phyloP scores from a whole-genome alignment of 2,329 filamentous ascomycete species.

The Paraphaeosphaeria minitans region DNA sequence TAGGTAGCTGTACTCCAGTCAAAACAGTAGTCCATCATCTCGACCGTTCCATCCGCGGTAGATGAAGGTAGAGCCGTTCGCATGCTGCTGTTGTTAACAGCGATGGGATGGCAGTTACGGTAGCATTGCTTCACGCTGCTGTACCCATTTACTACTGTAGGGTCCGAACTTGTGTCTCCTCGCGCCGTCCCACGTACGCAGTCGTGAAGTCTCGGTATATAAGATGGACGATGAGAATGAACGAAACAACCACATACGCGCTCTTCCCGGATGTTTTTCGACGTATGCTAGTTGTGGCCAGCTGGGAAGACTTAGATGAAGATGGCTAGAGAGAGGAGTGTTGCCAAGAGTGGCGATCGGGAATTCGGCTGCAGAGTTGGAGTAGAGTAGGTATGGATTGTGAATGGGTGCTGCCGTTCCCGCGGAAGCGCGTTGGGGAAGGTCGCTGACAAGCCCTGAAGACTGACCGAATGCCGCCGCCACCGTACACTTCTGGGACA shows the following conservation, averaged over 20 bases:
- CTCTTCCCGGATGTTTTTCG: constrained; percentile 18
- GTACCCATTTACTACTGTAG: too few relatives aligned
- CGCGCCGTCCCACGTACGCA: constrained; percentile 15
- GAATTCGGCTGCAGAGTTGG: too few relatives aligned
- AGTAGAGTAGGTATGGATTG: background rate
- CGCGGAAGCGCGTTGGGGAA: constrained; percentile 14
- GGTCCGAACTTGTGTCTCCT: constrained; percentile 11
- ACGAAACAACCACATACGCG: constrained; percentile 2
- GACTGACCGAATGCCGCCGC: background rate
- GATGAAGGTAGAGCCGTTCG: constrained; percentile 6
- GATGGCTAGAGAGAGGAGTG: constrained; percentile 5
- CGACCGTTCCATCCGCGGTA: constrained; percentile 21
- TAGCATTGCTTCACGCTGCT: constrained; percentile 7
- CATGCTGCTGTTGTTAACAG: constrained; percentile 3
- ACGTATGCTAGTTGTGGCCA: too few relatives aligned
- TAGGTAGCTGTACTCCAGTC: constrained; percentile 26
- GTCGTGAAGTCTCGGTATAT: constrained; percentile 14
- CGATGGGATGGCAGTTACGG: constrained; percentile 3
- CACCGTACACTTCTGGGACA: background rate
- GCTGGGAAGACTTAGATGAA: too few relatives aligned
- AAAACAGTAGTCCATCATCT: constrained; percentile 30
- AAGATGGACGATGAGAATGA: background rate
- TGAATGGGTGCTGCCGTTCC: constrained; percentile 6
- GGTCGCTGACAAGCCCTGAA: constrained; percentile 4
- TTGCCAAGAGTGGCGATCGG: too few relatives aligned